Conservation (phyloP, 345 rosid genomes). For the Aquilaria sinensis region DNA sequence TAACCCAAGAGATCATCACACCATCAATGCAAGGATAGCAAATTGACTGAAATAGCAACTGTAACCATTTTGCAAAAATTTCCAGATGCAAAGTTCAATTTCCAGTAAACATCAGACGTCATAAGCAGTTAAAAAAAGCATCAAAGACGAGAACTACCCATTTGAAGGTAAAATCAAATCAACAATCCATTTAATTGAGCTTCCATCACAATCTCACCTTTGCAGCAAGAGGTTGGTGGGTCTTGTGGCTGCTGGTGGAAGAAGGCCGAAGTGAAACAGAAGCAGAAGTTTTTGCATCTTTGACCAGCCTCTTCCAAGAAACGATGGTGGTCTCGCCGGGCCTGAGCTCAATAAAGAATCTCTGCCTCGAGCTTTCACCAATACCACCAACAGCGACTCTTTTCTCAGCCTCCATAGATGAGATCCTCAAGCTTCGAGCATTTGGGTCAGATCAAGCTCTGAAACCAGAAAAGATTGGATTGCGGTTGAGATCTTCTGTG, state of each 20-base stretch:
- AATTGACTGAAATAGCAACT: too few relatives aligned
- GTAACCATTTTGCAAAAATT: too few relatives aligned
- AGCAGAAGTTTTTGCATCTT: slow-evolving; percentile 15
- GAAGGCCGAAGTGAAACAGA: not conserved
- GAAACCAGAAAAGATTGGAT: too few relatives aligned
- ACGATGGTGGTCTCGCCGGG: slow-evolving; percentile 38
- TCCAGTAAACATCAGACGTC: not conserved
- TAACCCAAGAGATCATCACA: too few relatives aligned
- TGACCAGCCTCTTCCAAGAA: slow-evolving; percentile 32
- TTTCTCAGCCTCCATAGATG: slow-evolving; percentile 15
- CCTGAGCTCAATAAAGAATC: slow-evolving; percentile 29
- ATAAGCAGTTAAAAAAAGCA: too few relatives aligned
- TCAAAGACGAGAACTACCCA: not conserved
- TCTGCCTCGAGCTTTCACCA: slow-evolving; percentile 17
- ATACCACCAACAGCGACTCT: slow-evolving; percentile 12
- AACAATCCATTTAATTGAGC: not conserved
- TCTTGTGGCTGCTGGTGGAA: not conserved
- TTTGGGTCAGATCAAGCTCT: too few relatives aligned
- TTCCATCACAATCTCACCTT: slow-evolving; percentile 13
- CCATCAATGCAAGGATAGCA: too few relatives aligned
- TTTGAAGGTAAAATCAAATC: not conserved
- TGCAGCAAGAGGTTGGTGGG: slow-evolving; percentile 10
- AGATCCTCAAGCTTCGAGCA: too few relatives aligned
- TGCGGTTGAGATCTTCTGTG: too few relatives aligned
- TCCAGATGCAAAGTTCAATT: not conserved